Evolutionary conservation across 2,329 filamentous ascomycete genomes (phyloP).

Genomic region (Diaporthe longicolla): DNA sequence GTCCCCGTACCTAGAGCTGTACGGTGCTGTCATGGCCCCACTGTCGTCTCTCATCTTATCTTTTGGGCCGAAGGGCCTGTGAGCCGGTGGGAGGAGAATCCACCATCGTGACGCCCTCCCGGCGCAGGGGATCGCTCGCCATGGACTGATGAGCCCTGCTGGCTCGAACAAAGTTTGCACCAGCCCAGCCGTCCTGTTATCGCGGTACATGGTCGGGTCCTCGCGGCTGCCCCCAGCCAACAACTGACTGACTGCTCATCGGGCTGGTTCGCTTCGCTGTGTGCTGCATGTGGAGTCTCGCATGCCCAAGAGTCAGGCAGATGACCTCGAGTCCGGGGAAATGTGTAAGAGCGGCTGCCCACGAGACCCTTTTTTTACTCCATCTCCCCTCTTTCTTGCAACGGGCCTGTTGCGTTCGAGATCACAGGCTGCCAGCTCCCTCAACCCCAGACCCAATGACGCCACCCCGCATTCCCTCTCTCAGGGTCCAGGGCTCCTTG

Average conservation of each 20-base stretch:
- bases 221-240: neutral
- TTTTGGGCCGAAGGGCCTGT: slow-evolving; percentile 19
- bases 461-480: slow-evolving; percentile 37
- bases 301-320: slow-evolving; percentile 35
- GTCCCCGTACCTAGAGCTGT: slow-evolving; percentile 29
- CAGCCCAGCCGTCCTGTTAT: slow-evolving; percentile 7
- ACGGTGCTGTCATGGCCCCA: slow-evolving; percentile 42
- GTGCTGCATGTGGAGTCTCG: slow-evolving; percentile 36
- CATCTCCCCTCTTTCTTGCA: slow-evolving; percentile 34
- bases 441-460: slow-evolving; percentile 36
- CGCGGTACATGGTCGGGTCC: slow-evolving; percentile 26
- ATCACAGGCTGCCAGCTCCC: slow-evolving; percentile 10
- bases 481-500: slow-evolving; percentile 32
- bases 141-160: neutral
- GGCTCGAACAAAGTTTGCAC: slow-evolving; percentile 17
- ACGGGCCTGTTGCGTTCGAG: slow-evolving; percentile 31
- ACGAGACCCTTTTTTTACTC: slow-evolving; percentile 37
- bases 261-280: slow-evolving; percentile 8
- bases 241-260: slow-evolving; percentile 34
- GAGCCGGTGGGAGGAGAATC: neutral
- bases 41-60: slow-evolving; percentile 36
- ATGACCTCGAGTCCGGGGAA: slow-evolving; percentile 41
- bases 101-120: slow-evolving; percentile 27
- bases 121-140: slow-evolving; percentile 19
- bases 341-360: slow-evolving; percentile 32